phyloP scores from a whole-genome alignment of 805 yeast species.

The Saccharomycopsis synnaedendra region DNA sequence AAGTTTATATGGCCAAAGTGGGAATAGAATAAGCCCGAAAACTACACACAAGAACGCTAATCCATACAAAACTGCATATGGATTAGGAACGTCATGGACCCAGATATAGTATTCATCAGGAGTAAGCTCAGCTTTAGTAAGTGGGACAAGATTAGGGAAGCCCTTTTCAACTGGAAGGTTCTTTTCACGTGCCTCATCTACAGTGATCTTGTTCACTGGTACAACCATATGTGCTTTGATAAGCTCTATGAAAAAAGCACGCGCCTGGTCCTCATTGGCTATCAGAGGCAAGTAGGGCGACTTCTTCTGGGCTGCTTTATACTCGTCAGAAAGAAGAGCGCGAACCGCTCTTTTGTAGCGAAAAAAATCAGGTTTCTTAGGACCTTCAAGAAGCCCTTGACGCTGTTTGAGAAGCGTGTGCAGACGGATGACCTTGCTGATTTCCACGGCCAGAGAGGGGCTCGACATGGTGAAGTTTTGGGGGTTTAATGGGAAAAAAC shows the following conservation, averaged over 20 bases:
- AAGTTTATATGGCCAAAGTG: conserved; percentile 90
- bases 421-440: conserved; percentile 63
- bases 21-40: conserved; percentile 64
- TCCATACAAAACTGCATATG: conserved; percentile 43
- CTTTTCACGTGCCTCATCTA: conserved; percentile 50
- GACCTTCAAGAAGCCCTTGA: conserved; percentile 54
- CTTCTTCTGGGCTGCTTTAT: conserved; percentile 38
- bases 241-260: conserved; percentile 49
- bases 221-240: conserved; percentile 65
- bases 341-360: conserved; percentile 74
- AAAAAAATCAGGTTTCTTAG: conserved; percentile 66
- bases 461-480: conserved; percentile 17
- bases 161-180: conserved; percentile 37
- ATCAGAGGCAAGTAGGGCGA: conserved; percentile 40
- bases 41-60: conserved; percentile 55
- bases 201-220: conserved; percentile 67
- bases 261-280: conserved; percentile 42
- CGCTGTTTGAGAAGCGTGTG: conserved; percentile 66
- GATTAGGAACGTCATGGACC: conserved; percentile 67
- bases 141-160: conserved; percentile 46
- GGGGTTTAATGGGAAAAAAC: conserved; percentile 26
- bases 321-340: conserved; percentile 66
- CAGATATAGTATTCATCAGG: conserved; percentile 74
- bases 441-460: conserved; percentile 34
- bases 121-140: conserved; percentile 45